Base-by-base conservation (phyloP, 768 basidiomycete genomes). In the Psilocybe tampanensis region DNA sequence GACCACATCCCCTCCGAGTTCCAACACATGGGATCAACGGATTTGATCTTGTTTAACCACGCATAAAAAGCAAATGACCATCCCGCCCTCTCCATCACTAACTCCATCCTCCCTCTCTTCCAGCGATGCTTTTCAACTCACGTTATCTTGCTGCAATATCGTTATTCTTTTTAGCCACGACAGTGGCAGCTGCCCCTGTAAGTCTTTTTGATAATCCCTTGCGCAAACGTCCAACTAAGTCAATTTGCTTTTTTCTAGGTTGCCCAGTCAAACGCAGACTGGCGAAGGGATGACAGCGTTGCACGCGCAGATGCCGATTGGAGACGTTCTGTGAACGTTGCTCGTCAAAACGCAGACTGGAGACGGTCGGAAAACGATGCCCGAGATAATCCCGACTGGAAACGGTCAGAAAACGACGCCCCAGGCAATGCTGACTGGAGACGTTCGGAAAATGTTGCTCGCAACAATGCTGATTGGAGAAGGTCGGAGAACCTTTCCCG, bases 181-280 rank as follows among this genome's bases (percentile, higher is more conserved):
- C 52, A 53, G 71, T 66, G 57, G 68, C 70, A 57, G 72, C 77
- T 60, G 63, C 73, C 47, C 78, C 79, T 55, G 76, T 78, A 61
- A 54, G 74, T 72, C 29, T 29, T n/a, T 36, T 50, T 53, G 42
- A 34, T 34, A 58, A 21, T 45, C 59, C 39, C 59, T 36, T 47
- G 44, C 24, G 17, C 34, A 33, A 45, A 49, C 29, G 41, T 47
- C 47, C 18, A 23, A 44, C 59, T 56, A 48, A 61, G 24, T 47
- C 18, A n/a, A n/a, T 32, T 43, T 44, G 52, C 12, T 48, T 32
- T 51, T 21, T 55, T 59, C 15, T 33, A 66, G 60, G 59, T 60
- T 44, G 32, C 64, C 51, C 55, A 54, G 44, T 32, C 54, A 24
- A 22, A 11, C 47, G 47, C 47, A 39, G 36, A 39, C 36, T 39